Conservation (phyloP, 2,329 filamentous ascomycete genomes). For the Diplocarpon mali region DNA sequence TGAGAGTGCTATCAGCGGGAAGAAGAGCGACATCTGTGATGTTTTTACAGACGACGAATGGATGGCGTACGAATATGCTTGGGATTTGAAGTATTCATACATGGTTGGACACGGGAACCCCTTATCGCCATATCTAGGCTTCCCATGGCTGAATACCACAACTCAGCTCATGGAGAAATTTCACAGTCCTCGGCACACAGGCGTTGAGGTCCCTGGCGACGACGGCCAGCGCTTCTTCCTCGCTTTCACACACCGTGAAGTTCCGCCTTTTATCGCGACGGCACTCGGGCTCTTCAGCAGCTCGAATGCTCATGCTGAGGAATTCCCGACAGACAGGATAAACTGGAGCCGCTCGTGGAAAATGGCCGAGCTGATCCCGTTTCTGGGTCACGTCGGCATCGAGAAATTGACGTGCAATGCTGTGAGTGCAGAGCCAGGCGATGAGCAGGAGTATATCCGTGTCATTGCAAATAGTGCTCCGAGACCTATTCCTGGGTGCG, state of each 20-base stretch:
- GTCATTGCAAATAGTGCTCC: conserved; percentile 41
- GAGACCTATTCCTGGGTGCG: conserved; percentile 37
- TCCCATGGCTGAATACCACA: conserved; percentile 57
- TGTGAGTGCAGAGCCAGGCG: conserved; percentile 40
- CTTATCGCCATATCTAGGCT: conserved; percentile 46
- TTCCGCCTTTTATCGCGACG: conserved; percentile 55
- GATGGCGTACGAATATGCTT: conserved; percentile 56
- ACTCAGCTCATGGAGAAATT: conserved; percentile 34
- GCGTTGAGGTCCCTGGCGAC: conserved; percentile 13
- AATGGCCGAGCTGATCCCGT: conserved; percentile 51
- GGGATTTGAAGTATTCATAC: conserved; percentile 53
- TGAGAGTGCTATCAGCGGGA: conserved; percentile 51
- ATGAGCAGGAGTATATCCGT: conserved; percentile 40
- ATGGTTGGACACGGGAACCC: conserved; percentile 54
- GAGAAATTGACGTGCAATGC: conserved; percentile 49
- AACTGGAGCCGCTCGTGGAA: conserved; percentile 55
- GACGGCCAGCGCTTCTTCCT: conserved; percentile 49
- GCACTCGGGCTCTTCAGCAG: conserved; percentile 63
- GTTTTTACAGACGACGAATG: conserved; percentile 51
- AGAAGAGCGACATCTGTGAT: conserved; percentile 48
- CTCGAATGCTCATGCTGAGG: conserved; percentile 47
- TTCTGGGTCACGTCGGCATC: conserved; percentile 54
- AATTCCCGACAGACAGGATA: conserved; percentile 51
- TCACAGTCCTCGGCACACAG: conserved; percentile 12
- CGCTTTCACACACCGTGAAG: conserved; percentile 58